Evolutionary conservation across 1,284 basidiomycete genomes (phyloP).

Genomic region (Singerocomus inundabilis): DNA sequence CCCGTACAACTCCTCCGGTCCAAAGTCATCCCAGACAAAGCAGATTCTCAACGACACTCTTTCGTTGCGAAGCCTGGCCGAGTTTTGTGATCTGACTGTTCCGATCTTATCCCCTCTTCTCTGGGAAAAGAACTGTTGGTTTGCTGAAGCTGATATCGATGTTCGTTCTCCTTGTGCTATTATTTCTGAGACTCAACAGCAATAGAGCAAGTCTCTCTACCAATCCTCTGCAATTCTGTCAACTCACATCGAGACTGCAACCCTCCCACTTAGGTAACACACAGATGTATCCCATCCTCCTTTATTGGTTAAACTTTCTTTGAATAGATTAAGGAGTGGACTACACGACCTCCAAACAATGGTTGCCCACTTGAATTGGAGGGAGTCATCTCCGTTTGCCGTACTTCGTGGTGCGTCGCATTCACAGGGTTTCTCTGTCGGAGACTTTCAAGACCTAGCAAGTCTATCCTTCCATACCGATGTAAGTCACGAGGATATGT

Average conservation of each 20-base stretch:
- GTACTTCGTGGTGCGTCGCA: constrained; percentile 58
- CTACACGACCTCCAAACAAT: constrained; percentile 47
- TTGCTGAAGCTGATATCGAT: constrained; percentile 36
- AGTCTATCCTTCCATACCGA: constrained; percentile 45
- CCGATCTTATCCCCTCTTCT: constrained; percentile 51
- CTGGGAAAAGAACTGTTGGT: constrained; percentile 45
- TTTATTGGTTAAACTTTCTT: background rate
- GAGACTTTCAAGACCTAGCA: constrained; percentile 33
- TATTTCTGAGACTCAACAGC: constrained; percentile 7
- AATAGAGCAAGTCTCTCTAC: constrained; percentile 45
- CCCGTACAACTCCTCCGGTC: constrained; percentile 16
- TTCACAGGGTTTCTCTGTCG: constrained; percentile 26
- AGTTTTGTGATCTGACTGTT: constrained; percentile 52
- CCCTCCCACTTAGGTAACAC: constrained; percentile 61
- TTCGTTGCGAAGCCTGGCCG: constrained; percentile 51
- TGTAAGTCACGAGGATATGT: constrained; percentile 11
- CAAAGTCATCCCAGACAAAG: constrained; percentile 33
- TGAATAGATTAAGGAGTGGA: constrained; percentile 40
- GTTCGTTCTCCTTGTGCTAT: constrained; percentile 37
- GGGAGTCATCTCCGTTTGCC: constrained; percentile 54
- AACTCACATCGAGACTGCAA: constrained; percentile 63
- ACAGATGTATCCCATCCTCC: constrained; percentile 5
- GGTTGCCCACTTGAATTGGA: constrained; percentile 52
- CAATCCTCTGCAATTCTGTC: constrained; percentile 65
- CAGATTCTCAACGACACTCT: constrained; percentile 58